Conservation (phyloP, 768 basidiomycete genomes). For the Termitomyces sp. region DNA sequence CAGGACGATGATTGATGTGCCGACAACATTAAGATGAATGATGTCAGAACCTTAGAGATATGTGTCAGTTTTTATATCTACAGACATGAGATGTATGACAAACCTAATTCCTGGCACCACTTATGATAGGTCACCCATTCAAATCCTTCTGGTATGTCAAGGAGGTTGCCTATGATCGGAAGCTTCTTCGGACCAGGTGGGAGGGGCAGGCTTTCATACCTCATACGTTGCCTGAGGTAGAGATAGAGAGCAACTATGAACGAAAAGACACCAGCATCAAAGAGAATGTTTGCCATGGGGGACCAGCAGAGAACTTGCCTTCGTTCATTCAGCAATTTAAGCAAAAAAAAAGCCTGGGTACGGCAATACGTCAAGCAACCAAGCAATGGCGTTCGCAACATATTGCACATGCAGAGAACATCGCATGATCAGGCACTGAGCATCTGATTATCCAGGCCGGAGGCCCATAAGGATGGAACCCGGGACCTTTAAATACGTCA, state of each 20-base stretch:
- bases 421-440: too few relatives aligned
- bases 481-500: too few relatives aligned
- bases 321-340: neutral
- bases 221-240: neutral
- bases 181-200: neutral
- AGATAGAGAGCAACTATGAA: neutral
- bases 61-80: neutral
- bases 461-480: too few relatives aligned
- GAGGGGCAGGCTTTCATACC: neutral
- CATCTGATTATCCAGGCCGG: too few relatives aligned
- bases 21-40: constrained; percentile 6
- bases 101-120: neutral
- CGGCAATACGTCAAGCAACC: too few relatives aligned
- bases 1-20: constrained; percentile 19
- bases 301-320: neutral
- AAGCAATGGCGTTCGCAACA: too few relatives aligned
- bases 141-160: neutral
- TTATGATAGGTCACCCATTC: neutral
- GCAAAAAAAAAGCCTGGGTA: neutral
- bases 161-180: neutral
- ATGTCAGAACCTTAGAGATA: constrained; percentile 9
- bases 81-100: neutral
- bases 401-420: too few relatives aligned
- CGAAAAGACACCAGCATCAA: neutral
- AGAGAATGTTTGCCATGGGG: neutral